Conservation (phyloP, 805 yeast genomes). For the Schwanniomyces vanrijiae region DNA sequence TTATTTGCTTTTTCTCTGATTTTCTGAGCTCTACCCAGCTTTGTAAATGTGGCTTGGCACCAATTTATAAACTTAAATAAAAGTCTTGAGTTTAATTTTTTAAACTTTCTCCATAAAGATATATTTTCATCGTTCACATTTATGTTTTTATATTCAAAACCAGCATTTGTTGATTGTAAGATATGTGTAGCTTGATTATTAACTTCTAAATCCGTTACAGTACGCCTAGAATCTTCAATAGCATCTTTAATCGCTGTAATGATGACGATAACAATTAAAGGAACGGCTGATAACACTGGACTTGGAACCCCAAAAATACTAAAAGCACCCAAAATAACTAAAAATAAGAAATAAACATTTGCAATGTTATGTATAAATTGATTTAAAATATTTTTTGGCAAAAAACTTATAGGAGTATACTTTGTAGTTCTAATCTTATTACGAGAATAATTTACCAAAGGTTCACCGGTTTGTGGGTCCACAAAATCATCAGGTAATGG, state of each 20-base stretch:
- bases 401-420: conserved; percentile 84
- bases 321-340: conserved; percentile 79
- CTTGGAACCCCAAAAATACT: conserved; percentile 77
- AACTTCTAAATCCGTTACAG: conserved; percentile 68
- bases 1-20: conserved; percentile 14
- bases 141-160: conserved; percentile 42
- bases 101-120: conserved; percentile 67
- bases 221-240: conserved; percentile 76
- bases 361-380: conserved; percentile 86
- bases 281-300: conserved; percentile 74
- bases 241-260: conserved; percentile 81
- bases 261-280: conserved; percentile 72
- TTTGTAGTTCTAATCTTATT: conserved; percentile 95
- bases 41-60: conserved; percentile 30
- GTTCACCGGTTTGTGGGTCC: conserved; percentile 59
- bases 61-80: conserved; percentile 26
- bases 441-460: conserved; percentile 65
- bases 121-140: conserved; percentile 66
- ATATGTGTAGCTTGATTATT: conserved; percentile 75
- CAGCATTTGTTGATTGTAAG: conserved; percentile 24
- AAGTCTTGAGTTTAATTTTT: conserved; percentile 46
- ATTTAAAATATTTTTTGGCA: conserved; percentile 77
- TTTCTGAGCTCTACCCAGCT: conserved; percentile 35
- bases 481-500: conserved; percentile 57
- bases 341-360: conserved; percentile 77